Evolutionary conservation across 768 basidiomycete genomes (phyloP).

Genomic region (Pisolithus sp.): DNA sequence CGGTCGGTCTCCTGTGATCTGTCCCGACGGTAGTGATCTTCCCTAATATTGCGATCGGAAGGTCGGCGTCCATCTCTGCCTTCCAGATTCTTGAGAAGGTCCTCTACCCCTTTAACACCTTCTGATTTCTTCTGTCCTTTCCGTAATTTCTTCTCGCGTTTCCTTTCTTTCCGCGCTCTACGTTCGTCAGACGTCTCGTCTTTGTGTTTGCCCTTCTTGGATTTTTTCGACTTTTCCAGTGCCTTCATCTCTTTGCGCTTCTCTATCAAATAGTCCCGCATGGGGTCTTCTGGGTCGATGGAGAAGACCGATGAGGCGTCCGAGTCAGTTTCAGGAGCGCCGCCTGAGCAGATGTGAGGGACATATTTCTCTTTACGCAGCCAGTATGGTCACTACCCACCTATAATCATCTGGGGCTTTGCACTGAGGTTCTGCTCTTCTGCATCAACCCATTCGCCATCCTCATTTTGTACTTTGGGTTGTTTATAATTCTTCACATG

Average conservation of each 20-base stretch:
- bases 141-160: conserved; percentile 58
- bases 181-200: conserved; percentile 79
- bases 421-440: conserved; percentile 88
- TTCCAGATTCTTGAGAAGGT: conserved; percentile 47
- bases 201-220: conserved; percentile 58
- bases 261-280: conserved; percentile 85
- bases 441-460: conserved; percentile 79
- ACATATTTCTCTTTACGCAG: not conserved
- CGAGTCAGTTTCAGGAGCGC: conserved; percentile 53
- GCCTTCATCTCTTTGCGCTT: conserved; percentile 69
- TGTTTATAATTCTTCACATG: conserved; percentile 93
- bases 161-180: conserved; percentile 65
- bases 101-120: conserved; percentile 60
- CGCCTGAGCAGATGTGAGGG: conserved; percentile 33
- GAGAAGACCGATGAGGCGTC: conserved; percentile 56
- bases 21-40: not conserved
- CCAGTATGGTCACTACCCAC: conserved; percentile 30
- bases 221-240: conserved; percentile 53
- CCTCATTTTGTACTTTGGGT: conserved; percentile 66
- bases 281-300: conserved; percentile 95
- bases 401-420: conserved; percentile 62
- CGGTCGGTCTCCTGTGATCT: conserved; percentile 6
- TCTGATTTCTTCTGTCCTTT: conserved; percentile 50
- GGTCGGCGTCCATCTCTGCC: conserved; percentile 13
- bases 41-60: conserved; percentile 1